phyloP scores from a whole-genome alignment of 768 basidiomycete genomes.

The Mycena galopus region DNA sequence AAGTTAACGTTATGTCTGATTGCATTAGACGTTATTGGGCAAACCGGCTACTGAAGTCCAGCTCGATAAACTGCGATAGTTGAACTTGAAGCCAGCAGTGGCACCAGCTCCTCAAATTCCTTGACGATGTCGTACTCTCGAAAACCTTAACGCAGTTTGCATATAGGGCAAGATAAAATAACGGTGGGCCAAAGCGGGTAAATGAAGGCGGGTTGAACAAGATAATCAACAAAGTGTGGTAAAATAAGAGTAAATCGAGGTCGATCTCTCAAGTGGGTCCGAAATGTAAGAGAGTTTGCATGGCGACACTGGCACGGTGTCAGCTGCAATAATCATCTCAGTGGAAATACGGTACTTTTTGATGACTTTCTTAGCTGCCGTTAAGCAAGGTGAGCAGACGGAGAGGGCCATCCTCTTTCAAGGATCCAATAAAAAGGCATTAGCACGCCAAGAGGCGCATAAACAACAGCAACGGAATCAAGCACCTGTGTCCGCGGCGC shows the following conservation, averaged over 20 bases:
- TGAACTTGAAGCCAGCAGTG: background rate
- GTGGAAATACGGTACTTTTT: background rate
- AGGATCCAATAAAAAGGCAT: too few species aligned
- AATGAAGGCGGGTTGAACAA: slow-evolving; percentile 8
- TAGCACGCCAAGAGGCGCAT: background rate
- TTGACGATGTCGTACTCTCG: background rate
- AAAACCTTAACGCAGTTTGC: background rate
- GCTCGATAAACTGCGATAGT: background rate
- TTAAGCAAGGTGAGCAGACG: slow-evolving; percentile 17
- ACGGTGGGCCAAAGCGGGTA: background rate
- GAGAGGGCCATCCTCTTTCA: slow-evolving; percentile 10
- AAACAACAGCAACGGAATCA: background rate
- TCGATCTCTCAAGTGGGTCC: background rate
- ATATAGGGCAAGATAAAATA: background rate
- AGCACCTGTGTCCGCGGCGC: slow-evolving; percentile 11
- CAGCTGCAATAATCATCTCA: background rate
- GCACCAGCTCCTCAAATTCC: background rate
- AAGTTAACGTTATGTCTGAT: slow-evolving; percentile 11
- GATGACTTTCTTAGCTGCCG: background rate
- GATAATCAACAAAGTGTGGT: background rate
- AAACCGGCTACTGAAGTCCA: background rate
- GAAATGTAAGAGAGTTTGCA: slow-evolving; percentile 12
- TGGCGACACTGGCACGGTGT: slow-evolving; percentile 3
- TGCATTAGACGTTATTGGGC: slow-evolving; percentile 26
- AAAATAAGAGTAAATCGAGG: background rate